A percentile compares a stretch with the other conserved stretches of the same genome.
Conservation (phyloP, 306 rosid genomes). For the Trifolium subterraneum region DNA sequence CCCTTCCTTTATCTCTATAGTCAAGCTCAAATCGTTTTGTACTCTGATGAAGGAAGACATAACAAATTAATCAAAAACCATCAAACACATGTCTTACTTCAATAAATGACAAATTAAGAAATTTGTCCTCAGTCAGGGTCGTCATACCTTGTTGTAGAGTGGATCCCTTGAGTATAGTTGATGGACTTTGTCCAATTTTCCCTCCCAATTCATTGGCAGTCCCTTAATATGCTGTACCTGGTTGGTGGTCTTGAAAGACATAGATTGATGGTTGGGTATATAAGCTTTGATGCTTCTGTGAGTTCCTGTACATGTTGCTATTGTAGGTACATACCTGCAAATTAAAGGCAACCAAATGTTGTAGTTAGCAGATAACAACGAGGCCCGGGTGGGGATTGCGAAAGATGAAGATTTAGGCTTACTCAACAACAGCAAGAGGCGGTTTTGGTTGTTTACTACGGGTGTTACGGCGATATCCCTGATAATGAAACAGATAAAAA, state of each 20-base stretch:
- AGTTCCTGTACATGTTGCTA: constrained; percentile 81
- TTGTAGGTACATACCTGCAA: constrained; percentile 74
- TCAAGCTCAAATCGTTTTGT: constrained; percentile 84
- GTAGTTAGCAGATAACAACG: background rate
- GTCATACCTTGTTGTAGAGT: constrained; percentile 66
- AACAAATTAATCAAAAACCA: background rate
- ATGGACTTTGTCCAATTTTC: constrained; percentile 60
- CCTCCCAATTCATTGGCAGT: constrained; percentile 80
- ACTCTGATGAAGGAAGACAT: constrained; percentile 50
- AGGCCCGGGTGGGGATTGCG: background rate
- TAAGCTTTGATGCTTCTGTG: constrained; percentile 78
- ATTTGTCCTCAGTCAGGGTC: constrained; percentile 7
- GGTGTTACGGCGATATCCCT: constrained; percentile 51
- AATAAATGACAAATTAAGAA: background rate
- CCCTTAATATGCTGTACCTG: constrained; percentile 73
- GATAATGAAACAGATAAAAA: constrained; percentile 6
- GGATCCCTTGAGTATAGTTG: constrained; percentile 77
- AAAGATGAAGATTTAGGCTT: constrained; percentile 33
- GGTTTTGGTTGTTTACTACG: constrained; percentile 51
- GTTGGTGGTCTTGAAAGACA: constrained; percentile 66
- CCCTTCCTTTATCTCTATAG: constrained; percentile 84
- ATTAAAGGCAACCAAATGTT: background rate
- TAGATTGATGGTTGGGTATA: constrained; percentile 80
- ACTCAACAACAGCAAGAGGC: constrained; percentile 77
- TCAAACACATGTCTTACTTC: background rate